Evolutionary conservation across 345 rosid genomes (phyloP).

Genomic region (Citrus mangshanensis): DNA sequence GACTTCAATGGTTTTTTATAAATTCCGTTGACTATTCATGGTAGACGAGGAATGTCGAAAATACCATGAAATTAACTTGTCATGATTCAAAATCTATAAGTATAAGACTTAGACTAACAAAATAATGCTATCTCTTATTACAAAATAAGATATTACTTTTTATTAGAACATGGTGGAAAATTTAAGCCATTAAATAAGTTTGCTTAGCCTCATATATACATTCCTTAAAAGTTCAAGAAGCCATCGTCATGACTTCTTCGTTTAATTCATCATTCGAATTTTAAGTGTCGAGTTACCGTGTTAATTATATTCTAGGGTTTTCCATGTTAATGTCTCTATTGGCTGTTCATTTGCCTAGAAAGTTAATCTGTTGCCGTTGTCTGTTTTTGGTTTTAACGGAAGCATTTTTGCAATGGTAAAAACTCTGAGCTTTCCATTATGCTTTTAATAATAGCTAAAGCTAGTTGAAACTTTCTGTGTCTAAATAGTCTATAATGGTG

Average conservation of each 20-base stretch:
- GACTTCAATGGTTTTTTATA: background rate
- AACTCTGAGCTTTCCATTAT: background rate
- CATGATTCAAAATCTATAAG: background rate
- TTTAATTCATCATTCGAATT: background rate
- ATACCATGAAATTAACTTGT: background rate
- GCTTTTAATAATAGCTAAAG: background rate
- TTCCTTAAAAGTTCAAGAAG: background rate
- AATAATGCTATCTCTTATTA: background rate
- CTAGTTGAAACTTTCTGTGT: background rate
- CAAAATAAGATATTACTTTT: background rate
- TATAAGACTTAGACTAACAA: background rate
- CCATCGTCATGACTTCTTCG: background rate
- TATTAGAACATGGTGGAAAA: background rate
- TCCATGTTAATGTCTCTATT: background rate
- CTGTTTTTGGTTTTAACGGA: background rate
- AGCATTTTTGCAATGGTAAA: background rate
- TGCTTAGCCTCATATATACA: background rate
- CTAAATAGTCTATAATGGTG: background rate
- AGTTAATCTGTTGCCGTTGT: background rate
- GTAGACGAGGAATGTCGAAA: background rate
- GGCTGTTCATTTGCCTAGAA: background rate
- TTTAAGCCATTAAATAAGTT: background rate
- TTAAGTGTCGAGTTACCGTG: background rate
- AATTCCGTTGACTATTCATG: background rate
- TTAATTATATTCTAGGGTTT: background rate